A percentile compares a stretch with the other conserved stretches of the same genome.
Conservation (phyloP, 805 yeast species). For the Nakazawaea ernobii region DNA sequence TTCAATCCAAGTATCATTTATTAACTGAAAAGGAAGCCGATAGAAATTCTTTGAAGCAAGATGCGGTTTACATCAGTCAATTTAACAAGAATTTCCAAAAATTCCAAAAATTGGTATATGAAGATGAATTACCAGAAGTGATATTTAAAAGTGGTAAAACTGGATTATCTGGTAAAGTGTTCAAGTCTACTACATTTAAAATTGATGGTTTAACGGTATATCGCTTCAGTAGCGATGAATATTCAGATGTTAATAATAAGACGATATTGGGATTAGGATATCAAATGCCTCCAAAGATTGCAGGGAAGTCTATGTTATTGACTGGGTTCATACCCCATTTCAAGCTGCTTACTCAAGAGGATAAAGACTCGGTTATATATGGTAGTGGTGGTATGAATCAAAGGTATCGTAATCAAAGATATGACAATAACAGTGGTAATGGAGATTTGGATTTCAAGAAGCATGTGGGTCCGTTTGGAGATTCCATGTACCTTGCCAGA, state of each 20-base stretch:
- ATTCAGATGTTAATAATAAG: conserved; percentile 36
- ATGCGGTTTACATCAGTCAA: conserved; percentile 63
- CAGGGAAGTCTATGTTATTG: conserved; percentile 77
- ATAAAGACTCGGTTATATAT: conserved; percentile 54
- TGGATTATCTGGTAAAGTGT: conserved; percentile 56
- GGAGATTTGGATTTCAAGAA: conserved; percentile 27
- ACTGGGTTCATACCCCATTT: conserved; percentile 69
- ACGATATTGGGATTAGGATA: conserved; percentile 43
- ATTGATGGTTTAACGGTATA: conserved; percentile 30
- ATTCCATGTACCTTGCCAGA: conserved; percentile 38
- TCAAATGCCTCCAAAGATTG: conserved; percentile 49
- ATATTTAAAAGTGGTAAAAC: conserved; percentile 43
- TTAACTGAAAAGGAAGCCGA: conserved; percentile 62
- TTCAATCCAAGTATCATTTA: conserved; percentile 54
- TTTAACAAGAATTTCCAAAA: conserved; percentile 44
- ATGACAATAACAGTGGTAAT: conserved; percentile 21
- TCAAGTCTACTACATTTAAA: conserved; percentile 28
- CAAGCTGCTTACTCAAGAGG: conserved; percentile 60
- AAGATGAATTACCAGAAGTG: conserved; percentile 25
- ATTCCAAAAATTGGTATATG: conserved; percentile 35
- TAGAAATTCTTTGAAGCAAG: conserved; percentile 67
- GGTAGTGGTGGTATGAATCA: conserved; percentile 31
- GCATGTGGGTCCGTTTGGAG: conserved; percentile 47
- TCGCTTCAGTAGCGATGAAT: conserved; percentile 40
- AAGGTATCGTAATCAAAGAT: conserved; percentile 22